Percentiles rank a stretch among this genome's conserved stretches.
Evolutionary conservation across 495 filamentous ascomycete species (phyloP).

Genomic region (Penicillium pancosmium): DNA sequence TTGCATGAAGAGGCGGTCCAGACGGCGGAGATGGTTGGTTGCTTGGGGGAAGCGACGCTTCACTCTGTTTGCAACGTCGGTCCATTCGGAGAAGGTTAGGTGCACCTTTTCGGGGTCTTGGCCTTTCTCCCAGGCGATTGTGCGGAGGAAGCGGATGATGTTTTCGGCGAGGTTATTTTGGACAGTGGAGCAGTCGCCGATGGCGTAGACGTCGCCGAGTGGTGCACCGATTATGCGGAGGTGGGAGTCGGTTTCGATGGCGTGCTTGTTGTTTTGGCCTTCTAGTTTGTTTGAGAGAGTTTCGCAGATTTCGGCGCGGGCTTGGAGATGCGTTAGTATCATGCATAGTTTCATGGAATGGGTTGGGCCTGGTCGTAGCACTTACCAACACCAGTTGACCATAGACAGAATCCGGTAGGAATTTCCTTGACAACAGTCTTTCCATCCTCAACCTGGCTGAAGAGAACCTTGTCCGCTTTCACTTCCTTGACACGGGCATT

Average conservation of each 20-base stretch:
- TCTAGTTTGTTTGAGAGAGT: conserved; percentile 72
- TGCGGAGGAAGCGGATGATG: conserved; percentile 85
- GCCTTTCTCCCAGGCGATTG: conserved; percentile 88
- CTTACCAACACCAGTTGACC: conserved; percentile 89
- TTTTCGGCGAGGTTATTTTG: conserved; percentile 93
- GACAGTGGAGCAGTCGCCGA: conserved; percentile 96
- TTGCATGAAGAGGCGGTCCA: conserved; percentile 85
- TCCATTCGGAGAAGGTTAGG: conserved; percentile 87
- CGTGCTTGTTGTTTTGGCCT: conserved; percentile 82
- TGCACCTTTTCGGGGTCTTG: conserved; percentile 81
- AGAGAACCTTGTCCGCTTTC: conserved; percentile 77
- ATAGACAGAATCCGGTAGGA: conserved; percentile 94
- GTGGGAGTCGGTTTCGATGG: conserved; percentile 94
- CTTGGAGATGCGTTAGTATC: conserved; percentile 32
- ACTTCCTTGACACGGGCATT: conserved; percentile 94
- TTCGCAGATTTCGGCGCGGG: conserved; percentile 80
- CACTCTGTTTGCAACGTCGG: conserved; percentile 75
- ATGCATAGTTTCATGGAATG: background rate
- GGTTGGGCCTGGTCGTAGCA: conserved; percentile 1
- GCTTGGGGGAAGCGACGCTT: conserved; percentile 93
- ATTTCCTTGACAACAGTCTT: conserved; percentile 83
- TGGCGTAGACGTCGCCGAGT: conserved; percentile 92
- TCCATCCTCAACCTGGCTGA: conserved; percentile 80
- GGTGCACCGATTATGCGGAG: conserved; percentile 90
- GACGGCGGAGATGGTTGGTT: conserved; percentile 80